phyloP scores from a whole-genome alignment of 768 basidiomycete genomes.

The Suillus occidentalis region DNA sequence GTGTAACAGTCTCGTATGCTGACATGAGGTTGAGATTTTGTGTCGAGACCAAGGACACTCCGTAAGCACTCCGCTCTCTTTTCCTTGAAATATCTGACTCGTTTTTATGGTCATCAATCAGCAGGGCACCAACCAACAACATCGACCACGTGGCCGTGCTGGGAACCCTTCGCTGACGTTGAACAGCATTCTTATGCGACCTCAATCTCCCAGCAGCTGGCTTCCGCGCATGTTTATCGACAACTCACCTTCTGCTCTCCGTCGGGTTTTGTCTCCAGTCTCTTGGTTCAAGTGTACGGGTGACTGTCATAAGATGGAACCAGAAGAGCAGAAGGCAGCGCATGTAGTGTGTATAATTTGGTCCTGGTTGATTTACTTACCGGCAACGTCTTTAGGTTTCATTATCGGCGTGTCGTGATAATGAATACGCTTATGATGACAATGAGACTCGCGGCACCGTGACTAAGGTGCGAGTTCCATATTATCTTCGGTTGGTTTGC shows the following conservation, averaged over 20 bases:
- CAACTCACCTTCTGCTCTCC: constrained; percentile 13
- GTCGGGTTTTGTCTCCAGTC: constrained; percentile 22
- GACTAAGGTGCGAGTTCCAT: constrained; percentile 18
- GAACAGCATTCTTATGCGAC: neutral
- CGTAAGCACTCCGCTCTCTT: neutral
- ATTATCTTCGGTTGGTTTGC: neutral
- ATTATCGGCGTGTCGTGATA: constrained; percentile 30
- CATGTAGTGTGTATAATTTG: constrained; percentile 23
- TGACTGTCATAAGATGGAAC: constrained; percentile 9
- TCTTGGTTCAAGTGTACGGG: constrained; percentile 22
- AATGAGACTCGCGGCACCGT: constrained; percentile 16
- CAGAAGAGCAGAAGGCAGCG: constrained; percentile 13
- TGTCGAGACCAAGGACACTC: neutral
- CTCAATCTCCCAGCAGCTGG: constrained; percentile 5
- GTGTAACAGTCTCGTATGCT: neutral
- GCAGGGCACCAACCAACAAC: neutral
- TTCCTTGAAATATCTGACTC: neutral
- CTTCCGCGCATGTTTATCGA: constrained; percentile 16
- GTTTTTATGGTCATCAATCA: neutral
- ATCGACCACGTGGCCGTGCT: neutral
- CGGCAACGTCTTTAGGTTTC: constrained; percentile 19
- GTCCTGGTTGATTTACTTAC: constrained; percentile 4
- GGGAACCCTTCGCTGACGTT: constrained; percentile 1
- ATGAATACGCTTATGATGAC: constrained; percentile 24
- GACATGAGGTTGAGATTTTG: neutral